Base-by-base conservation (phyloP, 495 filamentous ascomycete genomes). In the Penicillium alfredii region DNA sequence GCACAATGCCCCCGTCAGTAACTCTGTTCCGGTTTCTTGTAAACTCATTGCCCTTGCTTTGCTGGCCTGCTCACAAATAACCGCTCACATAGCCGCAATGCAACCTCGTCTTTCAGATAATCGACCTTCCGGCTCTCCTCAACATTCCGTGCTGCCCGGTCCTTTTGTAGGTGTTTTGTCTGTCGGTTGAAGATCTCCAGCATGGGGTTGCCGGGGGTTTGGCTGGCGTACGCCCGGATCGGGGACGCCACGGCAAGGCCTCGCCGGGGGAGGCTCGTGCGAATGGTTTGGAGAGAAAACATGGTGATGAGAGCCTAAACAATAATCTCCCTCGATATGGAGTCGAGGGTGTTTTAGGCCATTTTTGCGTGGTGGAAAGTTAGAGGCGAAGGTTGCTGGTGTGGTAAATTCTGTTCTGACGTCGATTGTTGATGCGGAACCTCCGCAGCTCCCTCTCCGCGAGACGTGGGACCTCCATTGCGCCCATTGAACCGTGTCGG, bases 81-180 rank as follows among this genome's bases (percentile, higher is more conserved):
- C 15, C 93, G 77, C 45, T 96, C 92, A 51, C 81, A 88, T 19
- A 99, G 70, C 30, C 93, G 77, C 25, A 66, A 66, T 17, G 93
- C 90, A 1, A 95, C 81, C 57, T 96, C 92, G 60, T 96, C 86
- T 53, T 86, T 84, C 33, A 99, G 64, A 58, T 96, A 96, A 60
- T 96, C 93, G 22, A 84, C 80, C 42, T 81, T 75, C 6, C 88
- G 72, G 53, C 88, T 88, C 28, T 63, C 54, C 44, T 86, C 77
- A 21, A 76, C 69, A 56, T 94, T 68, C 20, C 58, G 51, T 4
- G 85, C 88, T 6, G 89, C 81, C 15, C 92, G 79, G 59, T 96
- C 87, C 52, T 84, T 88, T 54, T 99, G 93, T 14, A 92, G 66
- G 59, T 82, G 84, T 70, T 99, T 99, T 11, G 77, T 75, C 32